phyloP scores from a whole-genome alignment of 768 basidiomycete genomes.

The Tulasnella sp. region DNA sequence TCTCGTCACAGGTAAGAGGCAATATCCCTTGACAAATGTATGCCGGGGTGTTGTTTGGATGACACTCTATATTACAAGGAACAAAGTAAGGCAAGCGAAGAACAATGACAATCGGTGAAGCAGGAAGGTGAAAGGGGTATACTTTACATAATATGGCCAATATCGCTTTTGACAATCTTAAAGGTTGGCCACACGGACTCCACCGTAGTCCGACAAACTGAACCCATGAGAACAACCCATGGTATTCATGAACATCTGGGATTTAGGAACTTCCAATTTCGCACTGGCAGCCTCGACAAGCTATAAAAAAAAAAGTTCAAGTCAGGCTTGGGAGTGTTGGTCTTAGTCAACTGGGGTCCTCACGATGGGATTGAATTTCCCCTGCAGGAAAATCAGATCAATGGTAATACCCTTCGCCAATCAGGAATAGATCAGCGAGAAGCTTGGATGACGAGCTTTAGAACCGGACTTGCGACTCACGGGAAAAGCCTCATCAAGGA shows the following conservation, averaged over 20 bases:
- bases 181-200: slow-evolving; percentile 28
- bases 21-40: neutral
- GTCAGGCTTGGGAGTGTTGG: neutral
- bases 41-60: neutral
- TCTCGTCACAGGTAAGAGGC: neutral
- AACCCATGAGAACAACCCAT: slow-evolving; percentile 21
- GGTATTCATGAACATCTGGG: slow-evolving; percentile 30
- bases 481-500: slow-evolving; percentile 67
- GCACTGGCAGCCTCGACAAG: slow-evolving; percentile 30
- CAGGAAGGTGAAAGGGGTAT: neutral
- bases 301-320: slow-evolving; percentile 6
- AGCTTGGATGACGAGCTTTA: neutral
- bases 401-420: slow-evolving; percentile 14
- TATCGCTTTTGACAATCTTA: neutral
- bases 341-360: neutral
- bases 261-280: slow-evolving; percentile 30
- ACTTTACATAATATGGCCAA: slow-evolving; percentile 7
- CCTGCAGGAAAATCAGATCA: slow-evolving; percentile 32
- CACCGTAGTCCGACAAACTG: slow-evolving; percentile 28
- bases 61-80: neutral
- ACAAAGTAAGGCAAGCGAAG: neutral
- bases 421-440: neutral
- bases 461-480: slow-evolving; percentile 40
- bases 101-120: neutral
- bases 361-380: slow-evolving; percentile 30